Base-by-base conservation (phyloP, 768 basidiomycete genomes). In the Punctularia strigosozonata region DNA sequence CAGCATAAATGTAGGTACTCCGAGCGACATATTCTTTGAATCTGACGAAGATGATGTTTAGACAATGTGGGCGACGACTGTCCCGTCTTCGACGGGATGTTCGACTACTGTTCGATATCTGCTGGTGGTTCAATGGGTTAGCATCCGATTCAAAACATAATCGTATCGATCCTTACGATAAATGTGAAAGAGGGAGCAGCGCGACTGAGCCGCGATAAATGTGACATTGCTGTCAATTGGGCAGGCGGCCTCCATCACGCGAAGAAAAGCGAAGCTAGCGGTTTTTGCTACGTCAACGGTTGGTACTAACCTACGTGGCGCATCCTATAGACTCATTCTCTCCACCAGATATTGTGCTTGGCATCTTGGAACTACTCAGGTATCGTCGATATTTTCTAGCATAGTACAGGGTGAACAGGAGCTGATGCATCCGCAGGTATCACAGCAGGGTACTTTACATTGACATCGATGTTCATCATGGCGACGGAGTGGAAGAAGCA, bases 281-380 rank as follows among this genome's bases (percentile, higher is more conserved):
- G 95, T 2, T 99, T 99, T 60, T 99, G 95, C 63, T 99, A 98
- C 57, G 88, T 98, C 31, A 98, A 98, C 51, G 94, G 91, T 91
- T 43, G 28, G 67, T 49, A 35, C 25, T 26, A 30, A 25, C 17
- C 23, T 30, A 23, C 37, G 30, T 8, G 18, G 19, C 5, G 20
- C 14, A 32, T 31, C 4, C 26, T 10, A 8, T 3, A 7, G 20
- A 6, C 31, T 17, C 22, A n/a, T 36, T 36, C 18, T 25, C 24
- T 18, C 7, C 40, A 15, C 13, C 17, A 95, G 94, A 98, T 54
- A 98, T 98, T 47, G 95, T 99, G 5, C 74, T 99, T 15, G 94
- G 94, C 2, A 94, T 98, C 43, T 69, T 98, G 22, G 95, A 98
- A 57, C 72, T 99, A 8, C 67, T 98, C 40, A 69, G 94, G 80